Evolutionary conservation across 2,329 filamentous ascomycete genomes (phyloP).

Genomic region (Dactylonectria macrodidyma): DNA sequence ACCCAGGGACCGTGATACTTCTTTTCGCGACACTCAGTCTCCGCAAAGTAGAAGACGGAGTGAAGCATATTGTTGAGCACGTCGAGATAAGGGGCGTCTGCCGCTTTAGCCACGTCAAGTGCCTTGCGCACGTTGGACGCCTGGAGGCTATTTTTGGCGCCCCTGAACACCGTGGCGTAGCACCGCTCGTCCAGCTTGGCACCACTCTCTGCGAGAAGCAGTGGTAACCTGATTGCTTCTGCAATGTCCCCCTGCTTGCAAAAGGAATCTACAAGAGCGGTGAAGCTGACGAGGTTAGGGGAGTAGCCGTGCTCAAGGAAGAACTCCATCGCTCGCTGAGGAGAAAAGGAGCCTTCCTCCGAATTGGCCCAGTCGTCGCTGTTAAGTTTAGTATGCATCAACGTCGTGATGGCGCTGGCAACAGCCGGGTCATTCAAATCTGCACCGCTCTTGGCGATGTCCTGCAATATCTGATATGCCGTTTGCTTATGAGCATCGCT

Average conservation of each 20-base stretch:
- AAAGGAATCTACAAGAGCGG: slow-evolving; percentile 80
- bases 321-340: slow-evolving; percentile 50
- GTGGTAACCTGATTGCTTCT: slow-evolving; percentile 53
- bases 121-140: slow-evolving; percentile 63
- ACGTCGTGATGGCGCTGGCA: slow-evolving; percentile 70
- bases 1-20: slow-evolving; percentile 50
- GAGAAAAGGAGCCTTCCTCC: slow-evolving; percentile 46
- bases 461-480: slow-evolving; percentile 59
- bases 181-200: slow-evolving; percentile 76
- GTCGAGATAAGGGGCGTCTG: slow-evolving; percentile 58
- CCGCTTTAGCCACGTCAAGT: slow-evolving; percentile 61
- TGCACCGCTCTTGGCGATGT: slow-evolving; percentile 55
- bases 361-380: slow-evolving; percentile 37
- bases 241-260: slow-evolving; percentile 64
- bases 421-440: slow-evolving; percentile 63
- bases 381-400: slow-evolving; percentile 61
- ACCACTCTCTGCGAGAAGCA: slow-evolving; percentile 57
- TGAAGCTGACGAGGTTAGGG: slow-evolving; percentile 75
- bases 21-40: slow-evolving; percentile 55
- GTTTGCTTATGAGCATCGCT: slow-evolving; percentile 56
- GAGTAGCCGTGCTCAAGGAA: slow-evolving; percentile 73
- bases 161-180: slow-evolving; percentile 79
- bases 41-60: slow-evolving; percentile 61
- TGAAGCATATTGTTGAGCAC: slow-evolving; percentile 62
- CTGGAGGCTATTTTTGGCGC: slow-evolving; percentile 74